Base-by-base conservation (phyloP, 2,329 filamentous ascomycete genomes). In the Colletotrichum higginsianum region DNA sequence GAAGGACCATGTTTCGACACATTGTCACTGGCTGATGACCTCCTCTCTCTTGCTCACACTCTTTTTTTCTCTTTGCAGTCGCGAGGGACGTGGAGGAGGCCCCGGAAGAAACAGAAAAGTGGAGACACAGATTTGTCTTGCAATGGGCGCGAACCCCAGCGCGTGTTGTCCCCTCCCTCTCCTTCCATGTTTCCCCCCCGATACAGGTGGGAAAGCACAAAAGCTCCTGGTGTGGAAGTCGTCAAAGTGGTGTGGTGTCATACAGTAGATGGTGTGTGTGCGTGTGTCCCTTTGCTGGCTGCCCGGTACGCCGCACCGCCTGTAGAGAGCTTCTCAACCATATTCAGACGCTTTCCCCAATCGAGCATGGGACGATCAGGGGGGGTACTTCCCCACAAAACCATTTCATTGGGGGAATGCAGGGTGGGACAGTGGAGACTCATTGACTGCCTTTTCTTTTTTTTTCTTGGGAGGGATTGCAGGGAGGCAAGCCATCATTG, bases 301-400 rank as follows among this genome's bases (percentile, higher is more conserved):
- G 64, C 44, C 44, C 49, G 57, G 46, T 57, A n/a, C 21, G 72
- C 76, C 16, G 30, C 58, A 68, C 72, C 74, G 76, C 75, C 73
- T 76, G 75, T 75, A 78, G 76, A 74, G 72, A 76, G 74, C 77
- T 82, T 75, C 84, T 85, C 84, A 85, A 85, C 83, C 82, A 85
- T 84, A 83, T 83, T 78, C 47, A 23, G 11, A 57, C 58, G 67
- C 82, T 82, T 83, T 71, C 8, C 81, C 77, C 47, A 67, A 76
- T 73, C 18, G 0, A 75, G 80, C 30, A 76, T 79, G 67, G 44
- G 46, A 57, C 7, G 49, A 71, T 71, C 61, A 71, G 49, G 70
- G 65, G 70, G 55, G n/a, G 66, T 38, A 38, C 71, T 78, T 76
- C 76, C 76, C 78, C 76, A 78, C 77, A 77, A 71, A 73, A 64